Percentiles rank a stretch among this genome's conserved stretches.
Conservation (phyloP, 768 basidiomycete genomes). For the Boletellus sp. region DNA sequence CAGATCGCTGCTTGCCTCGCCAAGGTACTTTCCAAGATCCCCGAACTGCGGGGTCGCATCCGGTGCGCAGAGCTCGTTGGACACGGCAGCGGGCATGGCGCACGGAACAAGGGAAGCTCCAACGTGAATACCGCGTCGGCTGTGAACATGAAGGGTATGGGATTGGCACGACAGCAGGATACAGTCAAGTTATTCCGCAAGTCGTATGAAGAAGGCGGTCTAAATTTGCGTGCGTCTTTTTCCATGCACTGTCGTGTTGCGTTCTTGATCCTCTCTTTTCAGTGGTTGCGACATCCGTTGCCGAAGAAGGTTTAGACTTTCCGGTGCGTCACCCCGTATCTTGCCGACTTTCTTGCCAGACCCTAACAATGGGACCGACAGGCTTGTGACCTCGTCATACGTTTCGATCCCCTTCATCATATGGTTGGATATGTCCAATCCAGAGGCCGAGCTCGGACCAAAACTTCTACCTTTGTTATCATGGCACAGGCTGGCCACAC, state of each 20-base stretch:
- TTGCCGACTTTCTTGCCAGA: background rate
- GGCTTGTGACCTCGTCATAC: constrained; percentile 84
- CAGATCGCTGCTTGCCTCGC: constrained; percentile 73
- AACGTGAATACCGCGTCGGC: constrained; percentile 20
- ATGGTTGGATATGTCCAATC: constrained; percentile 89
- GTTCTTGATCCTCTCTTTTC: background rate
- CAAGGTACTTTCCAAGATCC: constrained; percentile 56
- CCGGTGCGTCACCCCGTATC: constrained; percentile 44
- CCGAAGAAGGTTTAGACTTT: constrained; percentile 91
- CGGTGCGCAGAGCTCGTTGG: constrained; percentile 68
- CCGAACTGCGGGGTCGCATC: constrained; percentile 54
- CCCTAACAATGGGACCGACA: constrained; percentile 26
- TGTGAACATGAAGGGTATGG: constrained; percentile 49
- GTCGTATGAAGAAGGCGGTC: constrained; percentile 57
- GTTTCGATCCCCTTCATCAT: constrained; percentile 78
- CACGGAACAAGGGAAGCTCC: constrained; percentile 18
- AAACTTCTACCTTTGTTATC: constrained; percentile 72
- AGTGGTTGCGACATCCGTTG: constrained; percentile 84
- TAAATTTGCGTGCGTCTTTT: constrained; percentile 61
- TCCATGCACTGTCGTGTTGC: background rate
- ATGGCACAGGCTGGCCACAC: constrained; percentile 68
- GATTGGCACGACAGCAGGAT: constrained; percentile 50
- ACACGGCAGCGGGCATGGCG: constrained; percentile 44
- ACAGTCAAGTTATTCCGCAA: constrained; percentile 63
- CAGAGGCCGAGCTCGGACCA: constrained; percentile 78